Evolutionary conservation across 73 alveolate genomes (phyloP), one percentile per base, ranked within the genome.

Genomic region (Paramecium sonneborni): DNA sequence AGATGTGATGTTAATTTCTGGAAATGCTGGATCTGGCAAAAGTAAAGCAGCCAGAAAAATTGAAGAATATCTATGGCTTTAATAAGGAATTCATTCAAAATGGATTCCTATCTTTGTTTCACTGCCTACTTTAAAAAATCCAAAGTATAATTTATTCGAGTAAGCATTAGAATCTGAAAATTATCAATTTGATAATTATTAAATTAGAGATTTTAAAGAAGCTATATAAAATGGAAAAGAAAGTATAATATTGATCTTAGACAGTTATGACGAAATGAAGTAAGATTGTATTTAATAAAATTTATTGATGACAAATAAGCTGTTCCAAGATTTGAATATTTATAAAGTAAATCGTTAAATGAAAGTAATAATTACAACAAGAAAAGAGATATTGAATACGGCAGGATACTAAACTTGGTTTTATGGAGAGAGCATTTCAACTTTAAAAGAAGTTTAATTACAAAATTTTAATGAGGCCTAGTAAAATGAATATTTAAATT

Each of bases 21-120:
- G 86, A 72, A 6, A 10, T 30, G 86, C 86, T 14, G 86, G 86
- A 5, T 72, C 86, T 28, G 86, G 86, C 1, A 72, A 72, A 15
- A 72, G 86, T 72, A 21, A 28, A 14, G 57, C 86, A 15, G 86
- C 86, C 0, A 72, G 62, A 72, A 72, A 34, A 41, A 72, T 72
- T 7, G 86, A 72, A 72, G 48, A 72, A 30, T 30, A 14, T 34
- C 2, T 72, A 15, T 72, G 86, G 86, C 26, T 30, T 30, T 72
- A 72, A 72, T 8, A 72, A 28, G 52, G 44, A 32, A n/a, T 7
- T 72, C 2, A 9, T 8, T 34, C 57, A 20, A 34, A 34, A 20
- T 34, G 37, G 30, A 72, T 34, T 30, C 86, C 86, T 1, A 30
- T 72, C 4, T 72, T 9, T 34, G 44, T 72, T 30, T 72, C 52